These are phyloP conservation scores for Colletotrichum sp. DNA, from an alignment of 2,329 filamentous ascomycete species.

Conservation along the genomic window DNA sequence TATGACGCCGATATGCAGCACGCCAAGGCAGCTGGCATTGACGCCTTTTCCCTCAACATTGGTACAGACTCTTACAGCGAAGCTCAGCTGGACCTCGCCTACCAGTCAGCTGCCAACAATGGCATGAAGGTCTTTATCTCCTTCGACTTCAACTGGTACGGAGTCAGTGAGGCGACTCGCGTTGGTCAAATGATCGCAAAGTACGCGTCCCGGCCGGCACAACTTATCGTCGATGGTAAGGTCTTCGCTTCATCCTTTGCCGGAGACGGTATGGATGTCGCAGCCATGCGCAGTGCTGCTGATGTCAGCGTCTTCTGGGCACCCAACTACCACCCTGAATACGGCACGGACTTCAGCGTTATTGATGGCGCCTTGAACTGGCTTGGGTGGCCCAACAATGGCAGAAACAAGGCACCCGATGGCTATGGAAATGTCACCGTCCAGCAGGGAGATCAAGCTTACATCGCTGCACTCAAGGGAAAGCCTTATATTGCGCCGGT, in stretches of 20 bases:
- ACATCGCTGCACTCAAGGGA: slow-evolving; percentile 36
- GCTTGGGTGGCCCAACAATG: slow-evolving; percentile 50
- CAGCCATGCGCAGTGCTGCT: slow-evolving; percentile 44
- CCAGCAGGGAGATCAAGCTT: slow-evolving; percentile 38
- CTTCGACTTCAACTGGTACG: slow-evolving; percentile 60
- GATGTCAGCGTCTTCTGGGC: slow-evolving; percentile 51
- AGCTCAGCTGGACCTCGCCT: slow-evolving; percentile 52
- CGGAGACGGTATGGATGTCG: slow-evolving; percentile 50
- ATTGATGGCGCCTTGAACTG: slow-evolving; percentile 51
- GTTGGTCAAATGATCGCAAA: slow-evolving; percentile 50
- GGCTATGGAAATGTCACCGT: slow-evolving; percentile 43
- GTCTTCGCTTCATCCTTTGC: slow-evolving; percentile 60
- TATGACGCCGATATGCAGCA: slow-evolving; percentile 52
- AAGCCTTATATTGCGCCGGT: slow-evolving; percentile 55
- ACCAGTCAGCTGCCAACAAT: slow-evolving; percentile 50
- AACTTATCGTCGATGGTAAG: slow-evolving; percentile 54
- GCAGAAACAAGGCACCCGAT: slow-evolving; percentile 54
- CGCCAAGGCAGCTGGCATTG: slow-evolving; percentile 45
- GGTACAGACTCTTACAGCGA: slow-evolving; percentile 48
- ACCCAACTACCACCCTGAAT: slow-evolving; percentile 52
- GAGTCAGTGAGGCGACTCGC: slow-evolving; percentile 34
- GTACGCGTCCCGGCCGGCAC: slow-evolving; percentile 46
- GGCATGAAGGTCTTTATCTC: slow-evolving; percentile 61
- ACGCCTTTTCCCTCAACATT: slow-evolving; percentile 57
- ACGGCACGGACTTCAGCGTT: slow-evolving; percentile 40